A percentile compares a stretch with the other conserved stretches of the same genome.
phyloP scores from a whole-genome alignment of 176 grass and related monocot species.

The Pharus latifolius region DNA sequence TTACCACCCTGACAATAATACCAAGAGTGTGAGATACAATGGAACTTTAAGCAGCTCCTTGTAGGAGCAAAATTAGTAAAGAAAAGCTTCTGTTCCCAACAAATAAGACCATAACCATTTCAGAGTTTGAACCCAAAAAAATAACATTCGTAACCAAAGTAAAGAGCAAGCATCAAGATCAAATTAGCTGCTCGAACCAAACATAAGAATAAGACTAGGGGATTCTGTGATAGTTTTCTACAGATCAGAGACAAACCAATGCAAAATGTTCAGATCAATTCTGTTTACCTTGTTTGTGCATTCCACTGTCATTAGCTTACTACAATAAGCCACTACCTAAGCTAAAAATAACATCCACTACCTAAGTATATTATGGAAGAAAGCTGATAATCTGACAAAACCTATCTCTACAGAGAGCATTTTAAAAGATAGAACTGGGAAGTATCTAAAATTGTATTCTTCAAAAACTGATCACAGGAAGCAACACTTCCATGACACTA shows the following conservation, averaged over 20 bases:
- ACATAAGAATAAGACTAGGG: neutral
- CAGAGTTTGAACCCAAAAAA: slow-evolving; percentile 1
- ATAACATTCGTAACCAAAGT: neutral
- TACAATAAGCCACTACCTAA: too few species aligned
- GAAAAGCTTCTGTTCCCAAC: neutral
- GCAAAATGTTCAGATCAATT: neutral
- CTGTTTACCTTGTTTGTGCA: too few species aligned
- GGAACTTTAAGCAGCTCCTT: neutral
- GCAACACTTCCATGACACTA: neutral
- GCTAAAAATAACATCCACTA: neutral
- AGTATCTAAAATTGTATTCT: neutral
- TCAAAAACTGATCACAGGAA: neutral
- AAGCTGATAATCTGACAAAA: neutral
- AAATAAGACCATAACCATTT: neutral
- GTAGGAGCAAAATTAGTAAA: too few species aligned
- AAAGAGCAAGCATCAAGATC: neutral
- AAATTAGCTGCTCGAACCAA: slow-evolving; percentile 4
- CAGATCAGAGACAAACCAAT: neutral
- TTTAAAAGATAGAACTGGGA: too few species aligned
- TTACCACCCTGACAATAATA: slow-evolving; percentile 53
- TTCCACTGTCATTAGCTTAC: too few species aligned
- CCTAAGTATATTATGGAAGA: neutral
- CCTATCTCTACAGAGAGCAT: neutral
- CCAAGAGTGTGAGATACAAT: neutral
- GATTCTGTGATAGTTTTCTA: neutral